Base-by-base conservation (phyloP, 257 asterid genomes). In the Capsicum chinense region DNA sequence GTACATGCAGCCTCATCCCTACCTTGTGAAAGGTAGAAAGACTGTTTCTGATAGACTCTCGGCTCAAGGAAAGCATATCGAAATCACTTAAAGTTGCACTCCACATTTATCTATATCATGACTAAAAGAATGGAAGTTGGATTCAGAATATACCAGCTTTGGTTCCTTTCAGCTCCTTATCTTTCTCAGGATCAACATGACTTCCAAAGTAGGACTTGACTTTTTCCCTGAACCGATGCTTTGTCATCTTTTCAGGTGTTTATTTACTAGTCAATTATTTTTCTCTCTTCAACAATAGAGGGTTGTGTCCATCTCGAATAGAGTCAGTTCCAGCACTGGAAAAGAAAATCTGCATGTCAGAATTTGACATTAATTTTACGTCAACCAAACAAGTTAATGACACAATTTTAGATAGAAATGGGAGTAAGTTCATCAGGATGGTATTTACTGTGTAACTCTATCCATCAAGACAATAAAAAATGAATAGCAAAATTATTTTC, bases 91-190 rank as follows among this genome's bases (percentile, higher is more conserved):
- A 26, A 26, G 33, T 35, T 66, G 69, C 39, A 63, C 15, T 21
- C 21, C 44, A 35, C 12, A 64, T 21, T 50, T 11, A 26, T 26
- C 42, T 64, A 35, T 66, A 44, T 33, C 17, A 4, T 66, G n/a
- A 66, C 73, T 12, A 64, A 12, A 44, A 66, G 10, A 33, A 9
- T 35, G n/a, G 73, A 66, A 66, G 64, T 7, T 4, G 2, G 50
- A 78, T 54, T 78, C 64, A 78, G 82, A 15, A 6, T 54, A 19
- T 85, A 95, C 98, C 98, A 88, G 90, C 86, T 89, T 92, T 93
- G 74, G 79, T 83, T 89, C 86, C 93, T 86, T 83, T 88, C 83
- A 95, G 92, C 87, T 92, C 91, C 85, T 89, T 93, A 70, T 89
- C 93, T 73, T 84, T 87, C 80, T 87, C 91, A 2, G 90, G 87